Base-by-base conservation (phyloP, 768 basidiomycete genomes). In the Russula sp. region DNA sequence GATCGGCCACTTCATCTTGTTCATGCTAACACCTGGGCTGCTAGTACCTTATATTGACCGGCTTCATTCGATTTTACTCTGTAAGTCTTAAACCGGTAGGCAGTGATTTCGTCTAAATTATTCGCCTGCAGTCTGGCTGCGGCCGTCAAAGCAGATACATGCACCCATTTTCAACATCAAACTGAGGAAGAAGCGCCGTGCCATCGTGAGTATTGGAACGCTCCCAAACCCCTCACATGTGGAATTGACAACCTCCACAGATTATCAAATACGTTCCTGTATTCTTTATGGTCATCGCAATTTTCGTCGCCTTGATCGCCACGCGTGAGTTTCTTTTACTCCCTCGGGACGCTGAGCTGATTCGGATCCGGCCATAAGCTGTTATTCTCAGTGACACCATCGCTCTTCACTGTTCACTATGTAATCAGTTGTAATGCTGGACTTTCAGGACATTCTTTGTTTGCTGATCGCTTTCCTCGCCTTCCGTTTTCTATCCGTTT, bases 141-240 rank as follows among this genome's bases (percentile, higher is more conserved):
- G 91, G 26, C 94, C 93, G 24, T 94, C 92, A 59, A 92, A 92
- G 74, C 94, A 95, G 76, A 96, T 96, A 67, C 90, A 92, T 52
- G 87, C 94, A 2, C 94, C 94, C 0, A 78, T 98, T 70, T 98
- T 92, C 76, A 89, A 89, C 53, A 81, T 92, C 74, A 93, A 92
- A 76, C 90, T 94, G 77, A 89, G 88, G 76, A 84, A 85, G 73
- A 92, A 94, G 73, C 87, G 95, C 59, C 86, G 93, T 62, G 88
- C 88, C 83, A 94, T 95, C 70, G 92, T 96, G 73, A 73, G 86
- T 79, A 36, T 65, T 49, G 1, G 38, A n/a, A 11, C 56, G 30
- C 42, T 40, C 53, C 13, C 54, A 18, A 49, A 18, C 68, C 59
- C 5, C n/a, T 13, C 2, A 10, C 16, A n/a, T 6, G 38, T 16